Conservation (phyloP, 495 filamentous ascomycete genomes). For the Staphylotrichum tortipilum region DNA sequence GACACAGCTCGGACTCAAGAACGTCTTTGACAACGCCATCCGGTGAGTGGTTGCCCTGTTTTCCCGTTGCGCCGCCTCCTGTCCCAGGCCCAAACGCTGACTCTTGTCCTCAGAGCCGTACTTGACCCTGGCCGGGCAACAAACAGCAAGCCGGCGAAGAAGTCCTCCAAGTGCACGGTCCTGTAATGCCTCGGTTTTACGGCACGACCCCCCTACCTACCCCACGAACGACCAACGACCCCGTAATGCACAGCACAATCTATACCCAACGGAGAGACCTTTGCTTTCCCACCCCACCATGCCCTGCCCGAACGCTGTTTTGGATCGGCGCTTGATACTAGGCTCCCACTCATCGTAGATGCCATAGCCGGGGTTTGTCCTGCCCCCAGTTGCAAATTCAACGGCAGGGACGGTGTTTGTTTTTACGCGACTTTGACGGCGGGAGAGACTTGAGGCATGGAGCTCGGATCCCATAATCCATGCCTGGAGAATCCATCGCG, state of each 20-base stretch:
- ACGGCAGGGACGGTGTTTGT: not conserved
- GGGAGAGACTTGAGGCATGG: not conserved
- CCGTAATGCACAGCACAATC: constrained; percentile 15
- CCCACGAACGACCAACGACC: constrained; percentile 12
- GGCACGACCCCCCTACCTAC: not conserved
- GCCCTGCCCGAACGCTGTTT: not conserved
- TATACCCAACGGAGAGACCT: constrained; percentile 20
- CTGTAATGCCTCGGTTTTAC: constrained; percentile 39
- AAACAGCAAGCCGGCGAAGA: constrained; percentile 48
- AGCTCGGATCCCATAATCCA: not conserved
- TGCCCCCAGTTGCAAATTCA: not conserved
- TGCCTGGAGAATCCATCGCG: not conserved
- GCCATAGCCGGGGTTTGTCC: not conserved
- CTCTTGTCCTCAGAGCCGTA: constrained; percentile 54
- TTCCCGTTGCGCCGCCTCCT: not conserved
- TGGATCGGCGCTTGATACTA: constrained; percentile 1
- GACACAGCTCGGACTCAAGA: constrained; percentile 92
- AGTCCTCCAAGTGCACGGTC: constrained; percentile 59
- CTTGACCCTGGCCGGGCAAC: constrained; percentile 63
- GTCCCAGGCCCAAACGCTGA: not conserved
- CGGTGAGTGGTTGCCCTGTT: constrained; percentile 46
- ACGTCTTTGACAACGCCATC: constrained; percentile 96
- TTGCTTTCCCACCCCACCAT: not conserved
- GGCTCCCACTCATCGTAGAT: not conserved
- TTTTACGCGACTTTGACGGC: not conserved